Base-by-base conservation (phyloP, 169 alveolate species). In the Plasmodium cynomolgi region DNA sequence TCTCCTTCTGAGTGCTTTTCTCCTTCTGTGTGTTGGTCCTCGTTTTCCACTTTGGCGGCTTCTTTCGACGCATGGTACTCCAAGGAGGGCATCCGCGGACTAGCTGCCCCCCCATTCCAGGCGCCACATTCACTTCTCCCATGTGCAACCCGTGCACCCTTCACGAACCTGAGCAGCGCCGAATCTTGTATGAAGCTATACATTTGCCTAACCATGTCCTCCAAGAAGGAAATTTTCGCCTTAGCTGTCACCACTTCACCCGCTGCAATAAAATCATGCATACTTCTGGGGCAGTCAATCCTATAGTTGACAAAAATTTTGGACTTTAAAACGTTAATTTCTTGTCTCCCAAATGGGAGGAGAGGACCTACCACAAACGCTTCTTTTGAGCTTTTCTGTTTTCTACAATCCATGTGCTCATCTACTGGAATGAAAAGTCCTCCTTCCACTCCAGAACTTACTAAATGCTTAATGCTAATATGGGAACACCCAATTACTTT, bases 401-500 rank as follows among this genome's bases (percentile, higher is more conserved):
- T 90, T 81, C 50, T 68, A 50, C 47, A 20, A 50, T 91, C 83
- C 37, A 26, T 47, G 58, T 81, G 31, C 34, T 68, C 74, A 26
- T 81, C 44, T 47, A 91, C 92, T 50, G 62, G 29, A 20, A 91
- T 20, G 77, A 91, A 91, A 26, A 91, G 44, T 2, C 95, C 92
- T 44, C 95, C 92, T 39, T 91, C 95, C 17, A 33, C 15, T 11
- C 95, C 95, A 72, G 84, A 71, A 23, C 29, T 31, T 73, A 91
- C 56, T 34, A 91, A 33, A 50, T 91, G 50, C 75, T 47, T 91
- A n/a, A 91, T 54, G 83, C 92, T 71, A 31, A 91, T 26, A 91
- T 82, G 54, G 33, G 95, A 91, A 58, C 23, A 91, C 2, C 95
- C 95, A 17, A 91, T 47, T 81, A 44, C 95, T 50, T 83, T 91